Evolutionary conservation across 257 asterid genomes (phyloP), one percentile per base, ranked within the genome.

Genomic region (Eucommia ulmoides): DNA sequence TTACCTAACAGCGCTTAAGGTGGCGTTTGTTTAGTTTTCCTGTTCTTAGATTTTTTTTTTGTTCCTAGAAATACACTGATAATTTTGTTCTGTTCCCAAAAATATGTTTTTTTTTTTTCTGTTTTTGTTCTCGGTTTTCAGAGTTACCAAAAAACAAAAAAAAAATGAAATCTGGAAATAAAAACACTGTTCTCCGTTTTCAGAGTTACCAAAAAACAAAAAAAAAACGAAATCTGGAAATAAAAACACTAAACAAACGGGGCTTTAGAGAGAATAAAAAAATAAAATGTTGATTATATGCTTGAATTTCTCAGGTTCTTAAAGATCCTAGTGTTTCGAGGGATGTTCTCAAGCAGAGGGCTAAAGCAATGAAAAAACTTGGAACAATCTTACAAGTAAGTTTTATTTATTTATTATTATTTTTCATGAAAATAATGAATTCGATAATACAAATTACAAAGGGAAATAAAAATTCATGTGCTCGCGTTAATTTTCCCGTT

Each of bases 371-470:
- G 78, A 80, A 59, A 65, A 80, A 69, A 59, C 75, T 86, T 45
- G 96, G 96, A 26, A 55, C 76, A 54, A 80, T 80, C 59, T 86
- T 86, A 53, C 89, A 75, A 55, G 96, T 83, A 65, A 63, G 75
- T 64, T 22, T 17, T 25, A 41, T n/a, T 5, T 22, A 41, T 52
- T 35, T 49, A 19, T 9, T 17, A 15, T 8, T 16, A 11, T 20
- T 16, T 42, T 26, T 33, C 24, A 10, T 47, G 29, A 17, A 12
- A 38, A 21, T 57, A 18, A 18, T 24, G 20, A 9, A 6, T n/a
- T n/a, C n/a, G n/a, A n/a, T n/a, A n/a, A n/a, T n/a, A n/a, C n/a
- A n/a, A n/a, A n/a, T n/a, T n/a, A 42, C n/a, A 3, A 42, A 6
- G 3, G n/a, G 48, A 42, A 42, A 6, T 42, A 10, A 6, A 6